phyloP scores from a whole-genome alignment of 1,139 yeast genomes.

The Pneumocystis carinii region DNA sequence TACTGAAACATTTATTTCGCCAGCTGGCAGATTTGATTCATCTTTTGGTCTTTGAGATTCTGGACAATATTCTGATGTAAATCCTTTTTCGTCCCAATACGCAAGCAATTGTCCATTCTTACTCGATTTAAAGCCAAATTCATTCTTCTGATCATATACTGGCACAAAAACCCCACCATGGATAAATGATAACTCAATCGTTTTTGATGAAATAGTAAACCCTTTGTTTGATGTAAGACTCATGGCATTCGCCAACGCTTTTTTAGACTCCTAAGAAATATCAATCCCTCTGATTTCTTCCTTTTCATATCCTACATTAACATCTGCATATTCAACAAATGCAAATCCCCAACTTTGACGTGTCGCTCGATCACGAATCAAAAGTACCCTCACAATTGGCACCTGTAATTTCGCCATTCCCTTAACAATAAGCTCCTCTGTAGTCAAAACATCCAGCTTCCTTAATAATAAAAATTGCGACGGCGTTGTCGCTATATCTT shows the following conservation, averaged over 20 bases:
- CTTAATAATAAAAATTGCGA: conserved; percentile 15
- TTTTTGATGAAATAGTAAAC: conserved; percentile 9
- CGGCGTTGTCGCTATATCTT: conserved; percentile 11
- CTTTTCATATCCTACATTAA: conserved; percentile 1
- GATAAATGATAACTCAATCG: conserved; percentile 10
- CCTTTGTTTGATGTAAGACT: conserved; percentile 3
- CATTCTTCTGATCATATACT: conserved; percentile 7
- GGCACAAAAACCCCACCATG: conserved; percentile 17
- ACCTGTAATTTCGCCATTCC: conserved; percentile 3
- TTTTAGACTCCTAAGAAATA: neutral
- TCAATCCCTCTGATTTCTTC: neutral
- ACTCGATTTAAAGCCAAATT: conserved; percentile 12
- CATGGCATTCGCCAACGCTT: conserved; percentile 6
- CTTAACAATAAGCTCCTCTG: conserved; percentile 8
- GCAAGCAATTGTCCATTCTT: conserved; percentile 6
- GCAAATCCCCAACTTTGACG: conserved; percentile 14
- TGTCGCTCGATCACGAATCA: conserved; percentile 12
- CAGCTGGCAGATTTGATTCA: neutral
- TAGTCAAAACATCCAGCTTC: conserved; percentile 5
- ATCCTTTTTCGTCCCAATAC: conserved; percentile 15
- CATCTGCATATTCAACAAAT: conserved; percentile 14
- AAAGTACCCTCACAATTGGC: conserved; percentile 11
- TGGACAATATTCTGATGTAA: conserved; percentile 9
- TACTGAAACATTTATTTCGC: neutral
- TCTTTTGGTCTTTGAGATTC: conserved; percentile 5